phyloP scores from a whole-genome alignment of 768 basidiomycete species.

The Mycena pura region DNA sequence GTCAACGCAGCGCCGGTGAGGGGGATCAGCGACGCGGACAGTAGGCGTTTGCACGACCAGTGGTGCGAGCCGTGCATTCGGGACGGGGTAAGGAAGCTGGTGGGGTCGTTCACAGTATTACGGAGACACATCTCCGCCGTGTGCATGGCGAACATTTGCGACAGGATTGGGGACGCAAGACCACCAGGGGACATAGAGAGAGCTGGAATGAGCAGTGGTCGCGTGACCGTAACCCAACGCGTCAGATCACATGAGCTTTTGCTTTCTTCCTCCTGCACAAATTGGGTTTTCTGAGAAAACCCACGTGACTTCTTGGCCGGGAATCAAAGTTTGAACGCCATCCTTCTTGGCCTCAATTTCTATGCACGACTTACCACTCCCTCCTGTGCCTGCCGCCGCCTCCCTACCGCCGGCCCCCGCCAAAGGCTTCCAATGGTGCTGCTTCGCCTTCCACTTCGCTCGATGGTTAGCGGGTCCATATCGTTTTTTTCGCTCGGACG shows the following conservation, averaged over 20 bases:
- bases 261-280: too few species aligned
- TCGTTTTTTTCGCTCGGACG: constrained; percentile 14
- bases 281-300: too few species aligned
- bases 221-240: too few species aligned
- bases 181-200: too few species aligned
- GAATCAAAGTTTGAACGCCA: too few species aligned
- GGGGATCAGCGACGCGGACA: constrained; percentile 88
- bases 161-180: too few species aligned
- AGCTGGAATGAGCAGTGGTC: too few species aligned
- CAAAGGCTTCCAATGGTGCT: constrained; percentile 13
- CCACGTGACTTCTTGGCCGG: too few species aligned
- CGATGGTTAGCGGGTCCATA: constrained; percentile 31
- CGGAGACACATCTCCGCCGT: too few species aligned
- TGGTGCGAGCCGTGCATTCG: constrained; percentile 89
- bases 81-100: constrained; percentile 83
- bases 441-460: constrained; percentile 9
- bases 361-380: constrained; percentile 2
- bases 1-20: constrained; percentile 85
- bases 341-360: too few species aligned
- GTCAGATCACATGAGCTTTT: too few species aligned
- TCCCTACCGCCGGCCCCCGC: constrained; percentile 15
- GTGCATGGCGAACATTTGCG: too few species aligned
- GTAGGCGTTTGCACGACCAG: constrained; percentile 91
- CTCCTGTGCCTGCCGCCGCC: background rate
- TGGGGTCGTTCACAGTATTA: constrained; percentile 97